Percentiles rank a stretch among this genome's conserved stretches.
These are phyloP conservation scores for Fusarium circinatum DNA, from an alignment of 2,329 filamentous ascomycete species.

Conservation along the genomic window DNA sequence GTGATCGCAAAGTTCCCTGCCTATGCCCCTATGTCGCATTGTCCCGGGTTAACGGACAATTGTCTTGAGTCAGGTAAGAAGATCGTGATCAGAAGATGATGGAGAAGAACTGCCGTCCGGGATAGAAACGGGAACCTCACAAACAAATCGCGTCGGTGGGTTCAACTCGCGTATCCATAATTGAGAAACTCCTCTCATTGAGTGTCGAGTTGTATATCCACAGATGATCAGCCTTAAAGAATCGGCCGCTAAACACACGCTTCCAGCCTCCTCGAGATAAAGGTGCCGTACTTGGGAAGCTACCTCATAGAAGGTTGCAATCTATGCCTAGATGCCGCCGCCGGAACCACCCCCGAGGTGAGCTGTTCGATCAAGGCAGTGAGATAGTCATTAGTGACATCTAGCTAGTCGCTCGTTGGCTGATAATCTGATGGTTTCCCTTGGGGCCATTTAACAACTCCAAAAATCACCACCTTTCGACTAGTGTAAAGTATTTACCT, in stretches of 20 bases:
- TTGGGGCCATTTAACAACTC: slow-evolving; percentile 1
- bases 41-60: neutral
- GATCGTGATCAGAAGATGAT: slow-evolving; percentile 17
- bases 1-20: slow-evolving; percentile 7
- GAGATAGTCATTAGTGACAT: slow-evolving; percentile 22
- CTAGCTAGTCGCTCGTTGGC: slow-evolving; percentile 13
- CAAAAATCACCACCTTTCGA: slow-evolving; percentile 25
- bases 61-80: slow-evolving; percentile 25
- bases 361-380: neutral
- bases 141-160: neutral
- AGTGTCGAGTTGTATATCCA: slow-evolving; percentile 1
- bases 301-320: neutral
- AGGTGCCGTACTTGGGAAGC: neutral
- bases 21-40: neutral
- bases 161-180: neutral
- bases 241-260: neutral
- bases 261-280: slow-evolving; percentile 11
- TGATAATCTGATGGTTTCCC: neutral
- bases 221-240: slow-evolving; percentile 5
- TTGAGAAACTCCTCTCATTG: neutral
- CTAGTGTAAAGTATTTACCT: slow-evolving; percentile 15
- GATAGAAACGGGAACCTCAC: neutral
- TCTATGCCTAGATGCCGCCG: neutral
- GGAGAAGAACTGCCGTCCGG: neutral
- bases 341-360: slow-evolving; percentile 1